Evolutionary conservation across 495 filamentous ascomycete genomes (phyloP).

Genomic region (Penicillium daleae): DNA sequence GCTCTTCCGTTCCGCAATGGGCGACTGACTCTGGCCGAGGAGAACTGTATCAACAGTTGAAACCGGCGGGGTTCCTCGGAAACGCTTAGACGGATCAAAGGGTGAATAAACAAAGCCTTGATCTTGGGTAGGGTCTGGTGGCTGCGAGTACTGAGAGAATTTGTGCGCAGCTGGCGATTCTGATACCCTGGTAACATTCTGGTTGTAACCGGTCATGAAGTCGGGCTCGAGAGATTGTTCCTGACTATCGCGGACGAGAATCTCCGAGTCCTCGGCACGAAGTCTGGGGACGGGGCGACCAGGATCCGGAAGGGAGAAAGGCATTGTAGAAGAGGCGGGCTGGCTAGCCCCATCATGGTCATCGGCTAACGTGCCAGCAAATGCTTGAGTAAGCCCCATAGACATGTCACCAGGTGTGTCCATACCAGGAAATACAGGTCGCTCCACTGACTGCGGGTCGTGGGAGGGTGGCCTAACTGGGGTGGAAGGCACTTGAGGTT

Average conservation of each 20-base stretch:
- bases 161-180: slow-evolving; percentile 46
- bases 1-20: slow-evolving; percentile 60
- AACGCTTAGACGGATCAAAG: slow-evolving; percentile 60
- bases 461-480: slow-evolving; percentile 38
- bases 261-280: slow-evolving; percentile 53
- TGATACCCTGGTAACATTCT: slow-evolving; percentile 40
- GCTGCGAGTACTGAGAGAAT: slow-evolving; percentile 62
- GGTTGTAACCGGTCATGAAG: slow-evolving; percentile 34
- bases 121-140: slow-evolving; percentile 85
- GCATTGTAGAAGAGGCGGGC: slow-evolving; percentile 52
- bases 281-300: slow-evolving; percentile 45
- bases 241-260: slow-evolving; percentile 71
- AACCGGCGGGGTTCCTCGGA: slow-evolving; percentile 57
- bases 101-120: slow-evolving; percentile 70
- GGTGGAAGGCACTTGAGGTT: slow-evolving; percentile 36
- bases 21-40: slow-evolving; percentile 59
- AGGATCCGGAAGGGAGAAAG: slow-evolving; percentile 55
- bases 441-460: slow-evolving; percentile 35
- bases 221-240: slow-evolving; percentile 40
- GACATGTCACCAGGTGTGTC: slow-evolving; percentile 55
- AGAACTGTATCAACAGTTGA: slow-evolving; percentile 75
- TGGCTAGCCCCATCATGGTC: slow-evolving; percentile 48
- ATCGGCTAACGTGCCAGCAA: slow-evolving; percentile 86
- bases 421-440: slow-evolving; percentile 58
- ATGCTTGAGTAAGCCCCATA: slow-evolving; percentile 87